A percentile compares a stretch with the other conserved stretches of the same genome.
Evolutionary conservation across 2,329 filamentous ascomycete species (phyloP).

Genomic region (Fusarium sp.): DNA sequence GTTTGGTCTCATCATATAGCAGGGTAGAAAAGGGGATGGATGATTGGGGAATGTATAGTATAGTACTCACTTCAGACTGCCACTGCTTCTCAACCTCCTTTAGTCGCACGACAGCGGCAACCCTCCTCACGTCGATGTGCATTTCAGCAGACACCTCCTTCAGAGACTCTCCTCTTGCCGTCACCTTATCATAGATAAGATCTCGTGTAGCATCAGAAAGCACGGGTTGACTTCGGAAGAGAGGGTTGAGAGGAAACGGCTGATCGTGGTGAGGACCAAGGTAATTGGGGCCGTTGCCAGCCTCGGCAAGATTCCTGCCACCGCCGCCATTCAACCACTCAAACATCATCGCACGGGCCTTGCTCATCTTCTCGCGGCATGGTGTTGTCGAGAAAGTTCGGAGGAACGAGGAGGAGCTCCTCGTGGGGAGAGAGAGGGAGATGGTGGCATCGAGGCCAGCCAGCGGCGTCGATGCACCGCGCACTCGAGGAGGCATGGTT

Average conservation of each 20-base stretch:
- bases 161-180: conserved; percentile 74
- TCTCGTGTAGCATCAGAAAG: conserved; percentile 80
- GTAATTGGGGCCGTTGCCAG: conserved; percentile 53
- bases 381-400: conserved; percentile 59
- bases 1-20: conserved; percentile 71
- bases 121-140: conserved; percentile 83
- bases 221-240: conserved; percentile 79
- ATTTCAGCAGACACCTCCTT: conserved; percentile 82
- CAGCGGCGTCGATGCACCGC: conserved; percentile 49
- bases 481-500: conserved; percentile 54
- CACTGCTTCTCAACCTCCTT: conserved; percentile 88
- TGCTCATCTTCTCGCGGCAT: conserved; percentile 55
- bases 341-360: conserved; percentile 55
- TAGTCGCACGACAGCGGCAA: conserved; percentile 86
- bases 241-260: conserved; percentile 81
- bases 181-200: conserved; percentile 78
- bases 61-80: conserved; percentile 76
- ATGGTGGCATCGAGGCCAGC: conserved; percentile 50
- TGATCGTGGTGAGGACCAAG: conserved; percentile 56
- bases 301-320: conserved; percentile 46
- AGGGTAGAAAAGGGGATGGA: conserved; percentile 1
- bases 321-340: conserved; percentile 54
- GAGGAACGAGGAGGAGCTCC: conserved; percentile 31
- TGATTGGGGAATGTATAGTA: background rate
- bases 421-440: conserved; percentile 33